Evolutionary conservation across 257 asterid genomes (phyloP).

Genomic region (Solanum gandarillasii): DNA sequence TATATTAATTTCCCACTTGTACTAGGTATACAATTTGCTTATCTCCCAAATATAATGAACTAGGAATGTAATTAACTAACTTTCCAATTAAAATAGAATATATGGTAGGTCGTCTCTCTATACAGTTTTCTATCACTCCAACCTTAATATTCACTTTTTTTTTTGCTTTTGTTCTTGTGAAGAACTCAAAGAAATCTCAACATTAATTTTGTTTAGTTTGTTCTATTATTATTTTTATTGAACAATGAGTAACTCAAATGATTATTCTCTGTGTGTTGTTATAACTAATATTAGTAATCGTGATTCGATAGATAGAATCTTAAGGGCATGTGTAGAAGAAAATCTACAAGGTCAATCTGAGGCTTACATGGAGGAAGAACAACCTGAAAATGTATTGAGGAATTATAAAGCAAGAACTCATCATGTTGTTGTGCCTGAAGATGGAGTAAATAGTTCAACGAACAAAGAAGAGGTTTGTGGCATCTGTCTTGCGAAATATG

Average conservation of each 20-base stretch:
- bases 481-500: neutral
- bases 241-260: neutral
- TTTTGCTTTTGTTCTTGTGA: neutral
- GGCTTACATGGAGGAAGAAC: neutral
- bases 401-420: neutral
- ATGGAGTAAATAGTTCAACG: no score
- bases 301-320: neutral
- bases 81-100: neutral
- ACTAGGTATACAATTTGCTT: neutral
- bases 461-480: neutral
- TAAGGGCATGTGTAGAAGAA: neutral
- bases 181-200: neutral
- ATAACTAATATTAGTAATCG: neutral
- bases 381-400: neutral
- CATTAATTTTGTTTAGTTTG: neutral
- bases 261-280: neutral
- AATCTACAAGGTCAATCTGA: neutral
- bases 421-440: neutral
- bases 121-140: neutral
- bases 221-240: neutral
- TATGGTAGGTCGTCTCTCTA: neutral
- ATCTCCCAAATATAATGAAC: neutral
- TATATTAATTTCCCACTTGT: neutral
- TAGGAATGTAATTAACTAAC: neutral
- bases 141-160: neutral